A percentile compares a stretch with the other conserved stretches of the same genome.
phyloP scores from a whole-genome alignment of 352 stramenopile species.

The Globisporangium cederbergense region DNA sequence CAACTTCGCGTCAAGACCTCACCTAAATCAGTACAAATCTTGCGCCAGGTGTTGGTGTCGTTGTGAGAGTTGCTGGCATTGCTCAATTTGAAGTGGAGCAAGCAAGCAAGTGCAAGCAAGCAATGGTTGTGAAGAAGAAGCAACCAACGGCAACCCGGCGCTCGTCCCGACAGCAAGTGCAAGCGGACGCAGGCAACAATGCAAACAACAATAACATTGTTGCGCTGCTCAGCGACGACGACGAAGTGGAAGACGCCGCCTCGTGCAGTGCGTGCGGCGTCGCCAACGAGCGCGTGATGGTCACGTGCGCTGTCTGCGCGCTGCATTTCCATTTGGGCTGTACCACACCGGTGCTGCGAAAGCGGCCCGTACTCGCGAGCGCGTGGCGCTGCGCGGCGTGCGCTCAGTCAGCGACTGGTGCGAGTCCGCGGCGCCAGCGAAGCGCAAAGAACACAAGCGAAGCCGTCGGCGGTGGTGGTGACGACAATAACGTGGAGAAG shows the following conservation, averaged over 20 bases:
- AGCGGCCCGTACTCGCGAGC: constrained; percentile 32
- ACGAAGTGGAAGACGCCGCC: constrained; percentile 4
- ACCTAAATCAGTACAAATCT: constrained; percentile 4
- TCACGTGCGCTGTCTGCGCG: constrained; percentile 40
- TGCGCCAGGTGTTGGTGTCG: neutral
- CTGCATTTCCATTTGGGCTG: constrained; percentile 54
- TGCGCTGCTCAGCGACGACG: neutral
- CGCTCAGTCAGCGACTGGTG: neutral
- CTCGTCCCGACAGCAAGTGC: constrained; percentile 2
- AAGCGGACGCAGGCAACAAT: neutral
- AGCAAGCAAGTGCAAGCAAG: neutral
- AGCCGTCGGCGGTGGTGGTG: neutral
- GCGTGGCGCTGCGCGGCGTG: constrained; percentile 46
- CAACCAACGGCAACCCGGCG: neutral
- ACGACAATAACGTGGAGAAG: neutral
- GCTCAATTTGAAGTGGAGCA: constrained; percentile 15
- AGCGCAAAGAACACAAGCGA: constrained; percentile 6
- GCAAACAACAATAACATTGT: constrained; percentile 10
- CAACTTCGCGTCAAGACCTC: neutral
- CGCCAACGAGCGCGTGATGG: constrained; percentile 36
- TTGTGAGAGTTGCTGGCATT: neutral
- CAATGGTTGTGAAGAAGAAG: neutral
- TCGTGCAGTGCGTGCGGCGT: constrained; percentile 39
- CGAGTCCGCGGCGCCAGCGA: neutral
- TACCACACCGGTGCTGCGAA: constrained; percentile 44